Conservation (phyloP, 257 asterid genomes). For the Voacanga thouarsii region DNA sequence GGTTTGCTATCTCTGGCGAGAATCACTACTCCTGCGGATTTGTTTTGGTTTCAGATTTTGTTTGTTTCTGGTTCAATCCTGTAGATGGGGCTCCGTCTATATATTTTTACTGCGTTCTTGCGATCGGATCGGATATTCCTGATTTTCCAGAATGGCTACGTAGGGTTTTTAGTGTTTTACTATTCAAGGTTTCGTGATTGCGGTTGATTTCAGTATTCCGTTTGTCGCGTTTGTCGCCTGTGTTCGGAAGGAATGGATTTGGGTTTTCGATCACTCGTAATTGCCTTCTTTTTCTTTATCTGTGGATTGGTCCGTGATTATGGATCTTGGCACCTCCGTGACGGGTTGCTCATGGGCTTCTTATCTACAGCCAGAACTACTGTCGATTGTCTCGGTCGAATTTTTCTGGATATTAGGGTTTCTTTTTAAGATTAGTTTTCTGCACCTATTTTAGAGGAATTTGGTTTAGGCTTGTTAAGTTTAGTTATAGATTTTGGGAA, state of each 20-base stretch:
- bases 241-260: background rate
- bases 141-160: background rate
- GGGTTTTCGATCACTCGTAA: background rate
- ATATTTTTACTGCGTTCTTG: background rate
- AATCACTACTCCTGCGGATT: background rate
- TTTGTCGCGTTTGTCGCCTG: background rate
- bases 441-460: background rate
- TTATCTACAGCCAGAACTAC: background rate
- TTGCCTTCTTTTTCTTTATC: background rate
- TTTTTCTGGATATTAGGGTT: background rate
- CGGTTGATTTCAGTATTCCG: background rate
- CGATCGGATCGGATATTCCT: background rate
- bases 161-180: background rate
- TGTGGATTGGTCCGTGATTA: background rate
- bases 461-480: background rate
- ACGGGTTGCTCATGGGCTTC: background rate
- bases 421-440: background rate
- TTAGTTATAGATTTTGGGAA: background rate
- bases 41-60: background rate
- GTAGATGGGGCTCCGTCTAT: background rate
- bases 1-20: background rate
- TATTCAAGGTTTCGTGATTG: background rate
- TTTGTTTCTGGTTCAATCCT: background rate
- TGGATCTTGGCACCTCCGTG: background rate
- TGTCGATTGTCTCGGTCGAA: background rate